A percentile compares a stretch with the other conserved stretches of the same genome.
phyloP scores from a whole-genome alignment of 768 basidiomycete species.

The Punctularia strigosozonata region DNA sequence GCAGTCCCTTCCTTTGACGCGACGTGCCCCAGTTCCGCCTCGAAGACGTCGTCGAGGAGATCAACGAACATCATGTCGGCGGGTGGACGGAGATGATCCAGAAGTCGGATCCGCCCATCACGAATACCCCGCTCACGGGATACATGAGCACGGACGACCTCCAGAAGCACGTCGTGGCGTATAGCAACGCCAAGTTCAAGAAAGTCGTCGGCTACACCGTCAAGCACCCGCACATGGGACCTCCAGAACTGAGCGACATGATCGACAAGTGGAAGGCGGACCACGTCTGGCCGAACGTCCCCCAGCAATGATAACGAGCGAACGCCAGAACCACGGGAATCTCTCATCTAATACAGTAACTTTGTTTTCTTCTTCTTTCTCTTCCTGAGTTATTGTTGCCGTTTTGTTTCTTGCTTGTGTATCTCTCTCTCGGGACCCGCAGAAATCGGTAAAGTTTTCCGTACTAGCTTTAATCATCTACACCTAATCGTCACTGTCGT shows the following conservation, averaged over 20 bases:
- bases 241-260: slow-evolving; percentile 51
- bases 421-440: too few species aligned
- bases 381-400: too few species aligned
- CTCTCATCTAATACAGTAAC: too few species aligned
- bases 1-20: slow-evolving; percentile 1
- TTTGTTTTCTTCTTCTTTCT: too few species aligned
- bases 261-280: slow-evolving; percentile 77
- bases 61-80: slow-evolving; percentile 74
- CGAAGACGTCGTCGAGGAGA: slow-evolving; percentile 68
- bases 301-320: slow-evolving; percentile 5
- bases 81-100: slow-evolving; percentile 77
- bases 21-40: slow-evolving; percentile 35
- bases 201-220: slow-evolving; percentile 58
- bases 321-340: too few species aligned
- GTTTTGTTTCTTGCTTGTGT: too few species aligned
- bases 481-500: too few species aligned
- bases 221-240: slow-evolving; percentile 48
- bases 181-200: slow-evolving; percentile 66
- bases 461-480: too few species aligned
- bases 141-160: slow-evolving; percentile 72
- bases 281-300: slow-evolving; percentile 31
- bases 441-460: too few species aligned
- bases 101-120: slow-evolving; percentile 57
- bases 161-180: slow-evolving; percentile 56
- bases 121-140: slow-evolving; percentile 59